A percentile compares a stretch with the other conserved stretches of the same genome.
phyloP scores from a whole-genome alignment of 352 stramenopile genomes.

The Thalassiosira allenii region DNA sequence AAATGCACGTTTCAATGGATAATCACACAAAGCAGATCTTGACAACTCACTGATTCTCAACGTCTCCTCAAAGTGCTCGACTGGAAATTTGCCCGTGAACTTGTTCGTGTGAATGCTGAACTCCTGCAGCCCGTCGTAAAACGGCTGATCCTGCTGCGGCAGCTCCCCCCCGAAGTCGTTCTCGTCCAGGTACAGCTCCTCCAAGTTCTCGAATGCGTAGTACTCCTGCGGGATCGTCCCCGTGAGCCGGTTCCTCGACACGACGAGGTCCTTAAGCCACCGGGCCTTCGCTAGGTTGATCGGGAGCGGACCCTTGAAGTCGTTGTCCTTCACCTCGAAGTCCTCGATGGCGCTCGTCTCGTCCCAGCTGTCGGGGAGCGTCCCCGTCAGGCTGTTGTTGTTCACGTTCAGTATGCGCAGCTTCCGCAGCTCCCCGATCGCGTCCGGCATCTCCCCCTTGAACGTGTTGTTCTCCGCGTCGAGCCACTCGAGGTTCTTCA shows the following conservation, averaged over 20 bases:
- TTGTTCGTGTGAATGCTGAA: conserved; percentile 76
- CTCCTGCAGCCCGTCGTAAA: conserved; percentile 58
- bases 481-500: conserved; percentile 72
- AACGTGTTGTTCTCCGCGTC: conserved; percentile 69
- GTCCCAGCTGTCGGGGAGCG: conserved; percentile 53
- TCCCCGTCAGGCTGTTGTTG: conserved; percentile 63
- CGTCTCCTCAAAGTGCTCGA: conserved; percentile 63
- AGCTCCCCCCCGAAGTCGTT: conserved; percentile 58
- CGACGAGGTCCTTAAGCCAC: conserved; percentile 52
- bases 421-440: conserved; percentile 55
- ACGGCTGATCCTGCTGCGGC: conserved; percentile 37
- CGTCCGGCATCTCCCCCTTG: conserved; percentile 53
- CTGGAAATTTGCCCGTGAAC: conserved; percentile 71
- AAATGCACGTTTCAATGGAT: too few species aligned
- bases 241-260: conserved; percentile 43
- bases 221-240: conserved; percentile 51
- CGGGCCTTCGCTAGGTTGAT: conserved; percentile 30
- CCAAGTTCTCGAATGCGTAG: conserved; percentile 45
- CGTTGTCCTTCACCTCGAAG: conserved; percentile 65
- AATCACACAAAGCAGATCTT: too few species aligned
- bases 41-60: conserved; percentile 40
- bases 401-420: conserved; percentile 70
- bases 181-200: conserved; percentile 63
- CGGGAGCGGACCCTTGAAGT: conserved; percentile 61
- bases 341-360: conserved; percentile 49